These are phyloP conservation scores for Yamadazyma sp. DNA, from an alignment of 1,139 yeast genomes.

Conservation along the genomic window DNA sequence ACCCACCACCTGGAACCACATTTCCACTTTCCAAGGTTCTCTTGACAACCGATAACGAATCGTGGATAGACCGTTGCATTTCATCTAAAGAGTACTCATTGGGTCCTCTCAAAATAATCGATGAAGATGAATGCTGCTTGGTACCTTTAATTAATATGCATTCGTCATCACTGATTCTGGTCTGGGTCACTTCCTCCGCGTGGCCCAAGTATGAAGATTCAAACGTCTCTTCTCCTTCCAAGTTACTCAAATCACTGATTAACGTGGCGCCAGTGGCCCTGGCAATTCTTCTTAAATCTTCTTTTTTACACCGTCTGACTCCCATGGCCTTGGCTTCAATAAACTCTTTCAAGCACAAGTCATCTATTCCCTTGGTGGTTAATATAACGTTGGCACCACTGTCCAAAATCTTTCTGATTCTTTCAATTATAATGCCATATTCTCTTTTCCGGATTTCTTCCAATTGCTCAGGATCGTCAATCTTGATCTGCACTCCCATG, in stretches of 20 bases:
- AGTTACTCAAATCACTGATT: constrained; percentile 81
- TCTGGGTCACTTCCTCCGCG: constrained; percentile 92
- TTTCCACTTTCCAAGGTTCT: constrained; percentile 92
- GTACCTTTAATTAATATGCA: constrained; percentile 95
- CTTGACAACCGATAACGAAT: constrained; percentile 91
- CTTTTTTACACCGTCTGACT: constrained; percentile 96
- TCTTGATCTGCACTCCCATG: constrained; percentile 95
- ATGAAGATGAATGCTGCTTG: constrained; percentile 87
- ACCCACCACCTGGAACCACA: constrained; percentile 99
- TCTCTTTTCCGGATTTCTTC: constrained; percentile 96
- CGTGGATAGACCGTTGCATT: constrained; percentile 97
- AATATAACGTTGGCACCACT: constrained; percentile 97
- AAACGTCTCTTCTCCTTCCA: constrained; percentile 97
- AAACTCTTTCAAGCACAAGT: constrained; percentile 90
- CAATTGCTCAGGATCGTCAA: constrained; percentile 95
- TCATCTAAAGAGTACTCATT: constrained; percentile 96
- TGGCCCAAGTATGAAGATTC: constrained; percentile 83
- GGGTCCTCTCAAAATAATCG: constrained; percentile 92
- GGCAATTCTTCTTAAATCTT: constrained; percentile 94
- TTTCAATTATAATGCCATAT: constrained; percentile 85
- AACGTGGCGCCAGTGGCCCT: constrained; percentile 97
- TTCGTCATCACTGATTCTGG: constrained; percentile 93
- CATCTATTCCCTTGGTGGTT: constrained; percentile 98
- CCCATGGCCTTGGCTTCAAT: constrained; percentile 97
- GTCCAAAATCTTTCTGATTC: constrained; percentile 79